Percentiles rank a stretch among this genome's conserved stretches.
Evolutionary conservation across 495 filamentous ascomycete species (phyloP).

Genomic region (Penicillium daleae): DNA sequence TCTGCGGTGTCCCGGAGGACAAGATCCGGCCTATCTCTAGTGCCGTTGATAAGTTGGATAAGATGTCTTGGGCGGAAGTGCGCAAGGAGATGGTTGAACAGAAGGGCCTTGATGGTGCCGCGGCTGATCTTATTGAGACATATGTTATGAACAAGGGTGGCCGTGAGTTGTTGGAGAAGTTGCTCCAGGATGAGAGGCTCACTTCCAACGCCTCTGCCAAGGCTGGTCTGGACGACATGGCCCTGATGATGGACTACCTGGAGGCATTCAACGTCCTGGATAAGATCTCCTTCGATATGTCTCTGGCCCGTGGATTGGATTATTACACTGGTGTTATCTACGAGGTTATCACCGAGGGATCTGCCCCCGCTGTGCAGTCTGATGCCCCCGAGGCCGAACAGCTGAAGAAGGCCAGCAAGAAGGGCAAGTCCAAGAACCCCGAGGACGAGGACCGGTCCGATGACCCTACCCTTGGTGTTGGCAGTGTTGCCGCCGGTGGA

Average conservation of each 20-base stretch:
- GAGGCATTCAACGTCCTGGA: slow-evolving; percentile 72
- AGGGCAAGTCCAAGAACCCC: slow-evolving; percentile 57
- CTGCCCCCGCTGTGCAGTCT: slow-evolving; percentile 59
- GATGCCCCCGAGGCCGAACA: slow-evolving; percentile 52
- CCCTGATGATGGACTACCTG: slow-evolving; percentile 78
- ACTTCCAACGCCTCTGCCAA: slow-evolving; percentile 71
- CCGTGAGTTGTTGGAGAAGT: slow-evolving; percentile 66
- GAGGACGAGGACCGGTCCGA: slow-evolving; percentile 81
- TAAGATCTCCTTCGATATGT: slow-evolving; percentile 78
- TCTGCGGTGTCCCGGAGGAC: slow-evolving; percentile 84
- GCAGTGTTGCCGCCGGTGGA: slow-evolving; percentile 86
- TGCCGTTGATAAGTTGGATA: slow-evolving; percentile 96
- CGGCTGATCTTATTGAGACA: slow-evolving; percentile 84
- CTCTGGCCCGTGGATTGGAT: slow-evolving; percentile 82
- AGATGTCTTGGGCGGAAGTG: slow-evolving; percentile 88
- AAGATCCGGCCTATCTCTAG: slow-evolving; percentile 86
- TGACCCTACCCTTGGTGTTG: slow-evolving; percentile 82
- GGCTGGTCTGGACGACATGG: slow-evolving; percentile 81
- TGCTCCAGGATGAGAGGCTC: slow-evolving; percentile 65
- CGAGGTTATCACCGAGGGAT: slow-evolving; percentile 86
- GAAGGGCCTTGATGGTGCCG: slow-evolving; percentile 73
- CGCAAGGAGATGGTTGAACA: slow-evolving; percentile 90
- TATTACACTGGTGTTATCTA: slow-evolving; percentile 97
- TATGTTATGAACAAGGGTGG: slow-evolving; percentile 73
- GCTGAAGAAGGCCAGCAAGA: slow-evolving; percentile 58